These are phyloP conservation scores for Pistacia integerrima DNA, from an alignment of 345 rosid species.

Conservation along the genomic window DNA sequence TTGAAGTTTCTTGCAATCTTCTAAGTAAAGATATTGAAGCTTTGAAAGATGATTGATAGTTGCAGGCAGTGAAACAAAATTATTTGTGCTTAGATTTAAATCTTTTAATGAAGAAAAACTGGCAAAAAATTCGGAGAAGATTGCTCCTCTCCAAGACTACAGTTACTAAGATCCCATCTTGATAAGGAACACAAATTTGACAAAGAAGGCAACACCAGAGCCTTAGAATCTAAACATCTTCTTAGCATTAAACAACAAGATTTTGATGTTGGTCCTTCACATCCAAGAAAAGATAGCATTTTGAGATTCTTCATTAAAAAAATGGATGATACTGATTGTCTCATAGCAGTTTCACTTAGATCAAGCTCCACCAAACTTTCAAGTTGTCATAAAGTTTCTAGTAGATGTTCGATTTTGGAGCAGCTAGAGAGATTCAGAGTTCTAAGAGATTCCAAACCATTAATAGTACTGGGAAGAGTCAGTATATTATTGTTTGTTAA, in stretches of 20 bases:
- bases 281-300: background rate
- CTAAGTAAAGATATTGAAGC: conserved; percentile 19
- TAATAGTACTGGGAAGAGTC: conserved; percentile 29
- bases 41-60: conserved; percentile 10
- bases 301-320: too few relatives aligned
- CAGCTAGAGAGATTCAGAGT: conserved; percentile 26
- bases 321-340: too few relatives aligned
- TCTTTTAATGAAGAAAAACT: conserved; percentile 10
- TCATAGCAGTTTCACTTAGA: conserved; percentile 27
- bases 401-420: conserved; percentile 28
- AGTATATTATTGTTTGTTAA: conserved; percentile 25
- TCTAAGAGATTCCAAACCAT: conserved; percentile 26
- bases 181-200: background rate
- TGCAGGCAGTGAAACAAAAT: conserved; percentile 19
- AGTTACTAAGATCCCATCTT: background rate
- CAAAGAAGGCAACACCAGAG: conserved; percentile 1
- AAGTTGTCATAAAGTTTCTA: conserved; percentile 24
- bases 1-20: conserved; percentile 25
- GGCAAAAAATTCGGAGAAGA: background rate
- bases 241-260: background rate
- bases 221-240: conserved; percentile 10
- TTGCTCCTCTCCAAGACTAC: background rate
- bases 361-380: conserved; percentile 20
- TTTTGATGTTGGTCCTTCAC: background rate
- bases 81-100: conserved; percentile 12